Percentiles rank a stretch among this genome's conserved stretches.
Conservation (phyloP, 1,139 yeast species). For the Zygosaccharomyces pseudobailii region DNA sequence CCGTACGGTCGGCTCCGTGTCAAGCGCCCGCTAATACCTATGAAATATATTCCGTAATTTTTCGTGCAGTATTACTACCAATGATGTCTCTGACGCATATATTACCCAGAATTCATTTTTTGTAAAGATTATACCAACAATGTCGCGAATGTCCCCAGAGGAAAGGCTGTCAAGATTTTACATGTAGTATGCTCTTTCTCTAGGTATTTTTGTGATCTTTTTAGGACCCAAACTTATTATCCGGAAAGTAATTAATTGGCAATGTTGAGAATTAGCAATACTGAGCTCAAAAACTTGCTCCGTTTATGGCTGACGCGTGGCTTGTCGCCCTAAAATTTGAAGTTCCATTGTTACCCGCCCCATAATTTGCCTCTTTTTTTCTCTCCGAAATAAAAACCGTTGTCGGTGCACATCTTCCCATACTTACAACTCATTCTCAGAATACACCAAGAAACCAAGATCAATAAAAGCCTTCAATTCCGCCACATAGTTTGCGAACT, state of each 20-base stretch:
- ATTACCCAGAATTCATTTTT: neutral
- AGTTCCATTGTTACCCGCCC: neutral
- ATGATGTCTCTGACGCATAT: neutral
- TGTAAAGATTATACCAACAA: neutral
- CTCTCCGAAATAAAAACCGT: neutral
- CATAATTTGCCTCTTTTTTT: neutral
- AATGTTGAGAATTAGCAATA: neutral
- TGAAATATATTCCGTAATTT: neutral
- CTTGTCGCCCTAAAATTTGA: neutral
- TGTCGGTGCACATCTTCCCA: neutral
- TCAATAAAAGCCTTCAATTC: conserved; percentile 4
- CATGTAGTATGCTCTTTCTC: neutral
- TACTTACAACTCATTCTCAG: neutral
- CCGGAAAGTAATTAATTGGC: neutral
- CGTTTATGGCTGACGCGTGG: neutral
- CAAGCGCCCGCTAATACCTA: neutral
- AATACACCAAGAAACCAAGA: neutral
- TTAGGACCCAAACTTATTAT: neutral
- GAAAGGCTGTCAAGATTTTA: neutral
- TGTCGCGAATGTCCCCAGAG: neutral
- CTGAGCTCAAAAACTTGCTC: neutral
- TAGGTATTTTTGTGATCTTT: neutral
- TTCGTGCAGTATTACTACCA: neutral
- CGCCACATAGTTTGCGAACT: conserved; percentile 1
- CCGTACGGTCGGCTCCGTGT: neutral